Base-by-base conservation (phyloP, 1,139 yeast species). In the Trichomonascaceae sp. region DNA sequence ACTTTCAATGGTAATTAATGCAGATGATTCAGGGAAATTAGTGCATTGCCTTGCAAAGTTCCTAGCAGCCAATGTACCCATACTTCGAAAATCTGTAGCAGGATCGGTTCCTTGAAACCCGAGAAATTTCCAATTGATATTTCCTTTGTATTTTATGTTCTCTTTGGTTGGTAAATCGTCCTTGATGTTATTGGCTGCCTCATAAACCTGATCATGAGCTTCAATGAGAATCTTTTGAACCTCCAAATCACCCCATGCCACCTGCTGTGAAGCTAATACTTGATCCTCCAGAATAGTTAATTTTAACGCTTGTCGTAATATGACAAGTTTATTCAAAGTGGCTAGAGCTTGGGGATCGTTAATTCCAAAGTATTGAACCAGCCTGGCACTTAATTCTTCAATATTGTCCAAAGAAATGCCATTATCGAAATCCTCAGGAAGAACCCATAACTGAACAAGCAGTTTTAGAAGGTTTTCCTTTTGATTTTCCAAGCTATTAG, bases 81-180 rank as follows among this genome's bases (percentile, higher is more conserved):
- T 63, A 2, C 69, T 70, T 17, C 76, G 62, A 52, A 72, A 69
- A 52, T 72, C 76, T 0, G 70, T 66, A 3, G 65, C 57, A 4
- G 76, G 76, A 52, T 70, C 69, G 15, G 60, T 39, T 1, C 74
- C 73, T 52, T 72, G 76, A 58, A 72, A 72, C 5, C 76, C 76
- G 13, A 72, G 58, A 5, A 61, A 57, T 8, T 64, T 70, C 74
- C 74, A 72, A 51, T 70, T 63, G 8, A 57, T 45, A 15, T 60
- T 17, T 52, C 62, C 43, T 56, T 49, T 49, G 43, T 38, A 20
- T 36, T 24, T 38, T 22, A 30, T 41, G 20, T 36, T 46, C 30
- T 24, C 22, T 17, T 43, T 20, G 22, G 52, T 17, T 22, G 41
- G 36, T 43, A 38, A 19, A 22, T 32, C 30, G 3, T 12, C 30